phyloP scores from a whole-genome alignment of 768 basidiomycete genomes.

The Phanerochaete carnosa region DNA sequence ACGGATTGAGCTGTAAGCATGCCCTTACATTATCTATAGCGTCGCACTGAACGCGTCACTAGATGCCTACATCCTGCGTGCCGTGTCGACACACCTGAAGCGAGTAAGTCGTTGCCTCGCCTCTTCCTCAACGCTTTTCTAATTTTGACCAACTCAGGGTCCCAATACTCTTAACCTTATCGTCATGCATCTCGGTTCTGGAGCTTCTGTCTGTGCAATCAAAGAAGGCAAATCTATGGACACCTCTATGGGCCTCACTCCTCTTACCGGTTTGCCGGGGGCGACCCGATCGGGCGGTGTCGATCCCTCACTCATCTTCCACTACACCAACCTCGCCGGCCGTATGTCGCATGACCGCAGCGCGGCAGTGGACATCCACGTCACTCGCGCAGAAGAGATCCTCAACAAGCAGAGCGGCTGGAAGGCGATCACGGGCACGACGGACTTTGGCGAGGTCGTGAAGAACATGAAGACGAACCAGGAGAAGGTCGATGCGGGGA shows the following conservation, averaged over 20 bases:
- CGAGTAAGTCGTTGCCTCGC: constrained; percentile 35
- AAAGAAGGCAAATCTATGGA: constrained; percentile 71
- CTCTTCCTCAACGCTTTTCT: not conserved
- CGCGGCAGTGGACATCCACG: constrained; percentile 42
- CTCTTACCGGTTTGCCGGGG: constrained; percentile 83
- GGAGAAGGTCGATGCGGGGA: not conserved
- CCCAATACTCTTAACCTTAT: constrained; percentile 64
- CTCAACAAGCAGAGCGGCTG: constrained; percentile 77
- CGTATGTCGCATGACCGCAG: constrained; percentile 52
- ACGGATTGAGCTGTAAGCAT: constrained; percentile 71
- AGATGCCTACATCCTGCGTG: constrained; percentile 69
- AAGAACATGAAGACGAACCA: constrained; percentile 21
- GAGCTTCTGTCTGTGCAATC: constrained; percentile 81
- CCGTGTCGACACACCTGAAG: constrained; percentile 54
- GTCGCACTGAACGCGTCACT: not conserved
- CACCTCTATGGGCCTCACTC: constrained; percentile 92
- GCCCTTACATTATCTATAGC: not conserved
- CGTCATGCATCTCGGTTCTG: constrained; percentile 86
- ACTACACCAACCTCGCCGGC: constrained; percentile 47
- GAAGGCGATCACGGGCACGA: constrained; percentile 74
- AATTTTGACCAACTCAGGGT: constrained; percentile 26
- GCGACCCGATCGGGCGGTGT: constrained; percentile 82
- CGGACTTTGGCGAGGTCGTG: constrained; percentile 75
- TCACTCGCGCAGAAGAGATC: constrained; percentile 71
- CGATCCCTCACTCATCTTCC: constrained; percentile 88